These are phyloP conservation scores for Tetragonia tetragonoides DNA, from an alignment of 148 eudicot genomes.

Conservation along the genomic window DNA sequence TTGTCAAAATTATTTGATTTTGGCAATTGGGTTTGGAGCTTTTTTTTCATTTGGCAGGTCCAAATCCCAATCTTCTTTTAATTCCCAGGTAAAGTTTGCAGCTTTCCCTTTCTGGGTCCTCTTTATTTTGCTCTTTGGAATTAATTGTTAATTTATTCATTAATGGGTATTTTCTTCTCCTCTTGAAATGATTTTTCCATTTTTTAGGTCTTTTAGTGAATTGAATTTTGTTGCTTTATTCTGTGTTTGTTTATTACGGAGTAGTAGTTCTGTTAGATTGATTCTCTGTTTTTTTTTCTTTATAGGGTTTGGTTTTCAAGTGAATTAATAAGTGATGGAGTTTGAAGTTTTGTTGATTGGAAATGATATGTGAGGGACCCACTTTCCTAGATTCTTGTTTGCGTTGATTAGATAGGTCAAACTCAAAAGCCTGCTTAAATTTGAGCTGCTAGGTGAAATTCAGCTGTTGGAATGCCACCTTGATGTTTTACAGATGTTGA, in stretches of 20 bases:
- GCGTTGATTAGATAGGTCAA: not conserved
- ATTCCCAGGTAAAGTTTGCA: constrained; percentile 28
- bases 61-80: not conserved
- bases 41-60: not conserved
- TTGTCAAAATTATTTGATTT: constrained; percentile 12
- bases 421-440: constrained; percentile 1
- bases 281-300: not conserved
- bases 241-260: not conserved
- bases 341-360: constrained; percentile 13
- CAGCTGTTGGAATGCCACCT: not conserved
- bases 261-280: not conserved
- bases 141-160: not conserved
- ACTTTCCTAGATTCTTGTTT: constrained; percentile 12
- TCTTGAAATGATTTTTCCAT: not conserved
- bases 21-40: constrained; percentile 2
- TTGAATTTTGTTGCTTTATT: not conserved
- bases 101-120: constrained; percentile 6
- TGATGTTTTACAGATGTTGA: not conserved
- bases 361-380: constrained; percentile 13
- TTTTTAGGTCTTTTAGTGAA: not conserved
- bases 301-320: not conserved
- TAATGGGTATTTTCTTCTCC: not conserved
- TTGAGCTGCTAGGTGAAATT: not conserved
- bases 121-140: not conserved
- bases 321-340: constrained; percentile 4